Evolutionary conservation across 768 basidiomycete genomes (phyloP), one percentile per base, ranked within the genome.

Genomic region (Leccinum boreale): DNA sequence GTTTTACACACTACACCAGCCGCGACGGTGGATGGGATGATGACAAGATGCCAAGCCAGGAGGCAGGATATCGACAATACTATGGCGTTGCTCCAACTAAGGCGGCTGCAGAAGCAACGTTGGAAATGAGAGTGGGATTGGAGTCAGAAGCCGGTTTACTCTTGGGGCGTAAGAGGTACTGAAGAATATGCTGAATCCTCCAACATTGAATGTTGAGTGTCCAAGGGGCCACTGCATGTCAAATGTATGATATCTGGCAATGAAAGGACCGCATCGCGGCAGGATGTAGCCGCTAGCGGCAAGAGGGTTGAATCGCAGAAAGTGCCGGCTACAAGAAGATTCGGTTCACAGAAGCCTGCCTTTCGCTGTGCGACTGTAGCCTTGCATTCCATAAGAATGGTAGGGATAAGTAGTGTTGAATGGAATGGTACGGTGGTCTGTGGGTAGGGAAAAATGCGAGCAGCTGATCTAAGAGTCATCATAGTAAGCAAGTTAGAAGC

Each of bases 1-100:
- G 45, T 12, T 39, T 33, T 8, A 56, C 63, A 50, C 35, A 73
- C 71, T 3, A 69, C 70, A 1, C 71, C 71, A 6, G 67, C 50
- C 14, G 63, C 21, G 49, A 71, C 55, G 1, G 48, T 65, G 33
- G 62, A 52, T 19, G 70, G 67, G 44, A 58, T 56, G 44, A 71
- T 14, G 0, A 47, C 23, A 71, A 23, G 6, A 48, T 33, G 10
- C 70, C 70, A 53, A 53, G 73, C 7, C 19, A 61, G 11, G 60
- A 1, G 19, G 70, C 17, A 1, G 69, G 1, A 53, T 71, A 71
- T 28, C 58, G 62, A 23, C 71, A 65, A 33, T 63, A 44, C 4
- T 56, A 61, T 3, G 67, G 71, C 5, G 55, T 50, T 0, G 62
- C 67, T 7, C 53, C 42, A 5, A 62, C 63, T 6, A 69, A 21